phyloP scores from a whole-genome alignment of 345 rosid genomes.

The Syzygium jambos region DNA sequence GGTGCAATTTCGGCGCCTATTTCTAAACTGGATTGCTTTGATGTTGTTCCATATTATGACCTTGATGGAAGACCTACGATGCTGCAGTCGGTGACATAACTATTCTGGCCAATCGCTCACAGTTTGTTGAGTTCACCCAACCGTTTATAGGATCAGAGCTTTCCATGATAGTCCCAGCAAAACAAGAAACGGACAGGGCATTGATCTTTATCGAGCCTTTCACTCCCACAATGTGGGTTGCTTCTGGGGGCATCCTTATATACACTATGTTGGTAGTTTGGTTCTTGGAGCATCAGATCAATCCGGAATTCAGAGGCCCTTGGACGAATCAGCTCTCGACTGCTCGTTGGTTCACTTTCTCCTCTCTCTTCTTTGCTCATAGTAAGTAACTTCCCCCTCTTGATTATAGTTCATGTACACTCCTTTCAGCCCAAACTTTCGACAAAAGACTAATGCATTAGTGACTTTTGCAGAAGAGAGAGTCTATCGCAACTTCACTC shows the following conservation, averaged over 20 bases:
- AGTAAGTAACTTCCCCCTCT: conserved; percentile 24
- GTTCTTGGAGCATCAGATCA: conserved; percentile 30
- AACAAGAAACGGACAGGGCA: conserved; percentile 4
- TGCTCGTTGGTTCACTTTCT: conserved; percentile 38
- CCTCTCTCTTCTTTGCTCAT: conserved; percentile 47
- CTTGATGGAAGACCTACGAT: conserved; percentile 30
- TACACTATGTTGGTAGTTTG: conserved; percentile 44
- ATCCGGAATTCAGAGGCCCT: conserved; percentile 30
- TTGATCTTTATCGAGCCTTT: conserved; percentile 49
- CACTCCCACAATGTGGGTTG: conserved; percentile 39
- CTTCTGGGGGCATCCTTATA: conserved; percentile 21
- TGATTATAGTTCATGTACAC: background rate
- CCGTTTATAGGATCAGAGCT: conserved; percentile 43
- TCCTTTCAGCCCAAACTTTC: background rate
- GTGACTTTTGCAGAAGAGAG: conserved; percentile 25
- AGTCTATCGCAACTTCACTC: conserved; percentile 21
- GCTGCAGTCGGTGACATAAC: conserved; percentile 47
- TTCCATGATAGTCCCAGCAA: conserved; percentile 34
- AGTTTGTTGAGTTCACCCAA: conserved; percentile 36
- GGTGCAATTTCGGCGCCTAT: background rate
- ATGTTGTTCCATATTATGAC: background rate
- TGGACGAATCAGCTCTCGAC: conserved; percentile 25
- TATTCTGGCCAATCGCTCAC: conserved; percentile 22
- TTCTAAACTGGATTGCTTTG: background rate
- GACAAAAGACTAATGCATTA: background rate